A percentile compares a stretch with the other conserved stretches of the same genome.
Conservation (phyloP, 441 rosid genomes). For the Adansonia madagascariensis region DNA sequence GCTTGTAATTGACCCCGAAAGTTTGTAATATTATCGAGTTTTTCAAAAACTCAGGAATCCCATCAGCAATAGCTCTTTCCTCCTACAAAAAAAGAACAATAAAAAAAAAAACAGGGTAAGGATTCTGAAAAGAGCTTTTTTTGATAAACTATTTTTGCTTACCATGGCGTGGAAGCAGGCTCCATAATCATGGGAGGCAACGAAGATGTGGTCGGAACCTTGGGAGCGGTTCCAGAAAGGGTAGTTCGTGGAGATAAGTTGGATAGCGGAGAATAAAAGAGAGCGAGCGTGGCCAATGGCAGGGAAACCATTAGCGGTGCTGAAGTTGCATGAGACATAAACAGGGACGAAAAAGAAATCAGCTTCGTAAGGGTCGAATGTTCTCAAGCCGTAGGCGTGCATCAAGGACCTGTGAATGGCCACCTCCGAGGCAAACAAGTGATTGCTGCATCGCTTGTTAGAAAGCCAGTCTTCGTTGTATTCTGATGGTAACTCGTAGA, state of each 20-base stretch:
- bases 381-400: conserved; percentile 55
- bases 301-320: conserved; percentile 88
- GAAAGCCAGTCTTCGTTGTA: conserved; percentile 79
- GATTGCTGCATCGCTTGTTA: conserved; percentile 78
- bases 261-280: conserved; percentile 67
- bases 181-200: conserved; percentile 89
- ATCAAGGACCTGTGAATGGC: conserved; percentile 76
- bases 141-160: conserved; percentile 10
- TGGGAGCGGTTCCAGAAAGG: conserved; percentile 83
- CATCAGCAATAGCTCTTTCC: conserved; percentile 72
- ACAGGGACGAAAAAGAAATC: conserved; percentile 93
- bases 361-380: conserved; percentile 79
- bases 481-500: conserved; percentile 75
- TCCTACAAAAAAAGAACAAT: conserved; percentile 49
- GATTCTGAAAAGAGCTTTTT: background rate
- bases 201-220: conserved; percentile 85
- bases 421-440: conserved; percentile 90
- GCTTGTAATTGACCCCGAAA: conserved; percentile 76
- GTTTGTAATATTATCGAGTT: conserved; percentile 81
- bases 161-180: conserved; percentile 95
- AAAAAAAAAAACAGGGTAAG: background rate
- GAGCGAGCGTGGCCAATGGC: conserved; percentile 88
- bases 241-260: conserved; percentile 51
- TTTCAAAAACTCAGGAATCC: conserved; percentile 73
- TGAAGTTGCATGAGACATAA: conserved; percentile 92